phyloP scores from a whole-genome alignment of 2,329 filamentous ascomycete genomes.

The Metarhizium anisopliae region DNA sequence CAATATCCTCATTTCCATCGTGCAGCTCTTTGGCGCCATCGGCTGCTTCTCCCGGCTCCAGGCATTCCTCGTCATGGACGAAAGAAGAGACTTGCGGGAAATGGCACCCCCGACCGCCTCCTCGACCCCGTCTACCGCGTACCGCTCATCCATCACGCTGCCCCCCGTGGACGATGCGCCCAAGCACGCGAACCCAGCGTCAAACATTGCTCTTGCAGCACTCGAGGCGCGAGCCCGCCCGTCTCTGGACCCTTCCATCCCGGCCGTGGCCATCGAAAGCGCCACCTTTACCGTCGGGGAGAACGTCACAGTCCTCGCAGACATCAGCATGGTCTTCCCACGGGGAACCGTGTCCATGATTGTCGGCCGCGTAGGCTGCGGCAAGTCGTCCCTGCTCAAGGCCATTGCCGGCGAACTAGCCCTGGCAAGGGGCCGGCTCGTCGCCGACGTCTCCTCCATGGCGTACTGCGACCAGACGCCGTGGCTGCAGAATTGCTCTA shows the following conservation, averaged over 20 bases:
- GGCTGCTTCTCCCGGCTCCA: conserved; percentile 25
- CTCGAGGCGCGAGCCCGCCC: background rate
- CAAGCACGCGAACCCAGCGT: background rate
- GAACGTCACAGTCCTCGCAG: conserved; percentile 11
- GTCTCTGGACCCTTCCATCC: background rate
- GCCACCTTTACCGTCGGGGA: conserved; percentile 12
- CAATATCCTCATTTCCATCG: conserved; percentile 22
- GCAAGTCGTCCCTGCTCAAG: conserved; percentile 31
- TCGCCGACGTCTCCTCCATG: conserved; percentile 15
- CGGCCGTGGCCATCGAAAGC: conserved; percentile 5
- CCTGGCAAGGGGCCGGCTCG: conserved; percentile 17
- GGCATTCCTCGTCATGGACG: conserved; percentile 19
- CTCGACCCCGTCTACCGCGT: background rate
- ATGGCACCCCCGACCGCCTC: background rate
- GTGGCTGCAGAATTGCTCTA: conserved; percentile 32
- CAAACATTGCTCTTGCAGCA: background rate
- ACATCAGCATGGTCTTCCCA: conserved; percentile 15
- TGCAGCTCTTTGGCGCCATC: conserved; percentile 22
- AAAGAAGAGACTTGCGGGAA: conserved; percentile 10
- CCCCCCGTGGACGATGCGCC: background rate
- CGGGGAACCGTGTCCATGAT: conserved; percentile 23
- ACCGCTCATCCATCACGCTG: background rate
- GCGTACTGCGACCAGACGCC: conserved; percentile 35
- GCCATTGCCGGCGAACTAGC: conserved; percentile 27
- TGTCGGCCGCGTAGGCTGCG: conserved; percentile 33